These are phyloP conservation scores for Orbilia blumenaviensis DNA, from an alignment of 2,329 filamentous ascomycete species.

Conservation along the genomic window DNA sequence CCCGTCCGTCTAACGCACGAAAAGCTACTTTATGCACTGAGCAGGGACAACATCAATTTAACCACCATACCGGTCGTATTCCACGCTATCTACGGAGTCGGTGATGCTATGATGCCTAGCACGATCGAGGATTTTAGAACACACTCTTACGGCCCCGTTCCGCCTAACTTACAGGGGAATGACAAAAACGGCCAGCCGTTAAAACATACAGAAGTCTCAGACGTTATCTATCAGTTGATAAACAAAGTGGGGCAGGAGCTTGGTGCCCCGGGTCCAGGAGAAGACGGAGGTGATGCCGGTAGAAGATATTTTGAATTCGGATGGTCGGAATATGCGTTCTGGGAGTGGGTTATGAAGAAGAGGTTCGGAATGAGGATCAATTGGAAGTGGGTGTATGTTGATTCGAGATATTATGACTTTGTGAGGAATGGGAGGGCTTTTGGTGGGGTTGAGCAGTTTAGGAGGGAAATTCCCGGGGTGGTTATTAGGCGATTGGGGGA, in stretches of 20 bases:
- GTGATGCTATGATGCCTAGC: conserved; percentile 38
- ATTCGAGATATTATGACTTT: conserved; percentile 34
- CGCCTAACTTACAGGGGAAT: conserved; percentile 26
- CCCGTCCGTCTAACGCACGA: conserved; percentile 33
- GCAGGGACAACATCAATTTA: conserved; percentile 14
- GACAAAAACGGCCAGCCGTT: conserved; percentile 29
- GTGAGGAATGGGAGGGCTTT: conserved; percentile 22
- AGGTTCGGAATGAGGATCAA: conserved; percentile 21
- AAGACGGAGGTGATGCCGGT: conserved; percentile 12
- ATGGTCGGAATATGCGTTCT: conserved; percentile 48
- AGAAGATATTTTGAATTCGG: conserved; percentile 38
- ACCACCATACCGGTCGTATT: conserved; percentile 38
- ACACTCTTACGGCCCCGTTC: conserved; percentile 38
- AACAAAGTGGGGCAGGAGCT: conserved; percentile 8
- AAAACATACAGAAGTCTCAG: conserved; percentile 34
- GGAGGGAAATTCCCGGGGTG: conserved; percentile 19
- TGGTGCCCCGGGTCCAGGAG: neutral
- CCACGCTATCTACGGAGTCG: conserved; percentile 35
- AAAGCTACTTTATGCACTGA: conserved; percentile 24
- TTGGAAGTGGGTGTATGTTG: conserved; percentile 37
- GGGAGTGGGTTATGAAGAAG: conserved; percentile 36
- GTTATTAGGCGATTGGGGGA: neutral
- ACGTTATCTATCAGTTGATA: conserved; percentile 35
- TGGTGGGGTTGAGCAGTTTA: conserved; percentile 1
- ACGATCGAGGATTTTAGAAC: conserved; percentile 23